These are phyloP conservation scores for Ogataea paraovalis DNA, from an alignment of 805 yeast species.

Conservation along the genomic window DNA sequence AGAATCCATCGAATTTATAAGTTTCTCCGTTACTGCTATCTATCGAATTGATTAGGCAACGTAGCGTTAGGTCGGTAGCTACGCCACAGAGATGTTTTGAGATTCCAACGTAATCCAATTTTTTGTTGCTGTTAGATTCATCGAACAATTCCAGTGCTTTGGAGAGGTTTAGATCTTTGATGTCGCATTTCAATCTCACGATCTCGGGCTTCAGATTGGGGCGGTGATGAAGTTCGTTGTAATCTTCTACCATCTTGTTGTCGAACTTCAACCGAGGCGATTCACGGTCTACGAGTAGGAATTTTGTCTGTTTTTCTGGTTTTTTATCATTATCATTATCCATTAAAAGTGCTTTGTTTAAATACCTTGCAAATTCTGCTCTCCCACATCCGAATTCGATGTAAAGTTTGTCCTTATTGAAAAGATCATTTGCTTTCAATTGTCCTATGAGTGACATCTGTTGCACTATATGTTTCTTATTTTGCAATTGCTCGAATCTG, in stretches of 20 bases:
- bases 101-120: conserved; percentile 45
- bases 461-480: conserved; percentile 75
- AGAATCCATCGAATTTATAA: conserved; percentile 43
- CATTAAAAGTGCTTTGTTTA: conserved; percentile 34
- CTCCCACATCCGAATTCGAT: conserved; percentile 91
- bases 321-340: conserved; percentile 5
- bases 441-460: conserved; percentile 79
- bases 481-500: conserved; percentile 47
- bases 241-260: conserved; percentile 48
- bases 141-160: conserved; percentile 35
- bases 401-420: conserved; percentile 36
- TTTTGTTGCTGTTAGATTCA: background rate
- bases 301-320: conserved; percentile 23
- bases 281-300: conserved; percentile 70
- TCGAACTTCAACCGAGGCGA: conserved; percentile 78
- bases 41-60: conserved; percentile 44
- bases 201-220: conserved; percentile 3
- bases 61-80: conserved; percentile 82
- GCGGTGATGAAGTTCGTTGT: too few relatives aligned
- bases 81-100: conserved; percentile 93
- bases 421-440: conserved; percentile 39
- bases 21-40: conserved; percentile 7
- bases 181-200: conserved; percentile 65
- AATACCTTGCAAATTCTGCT: conserved; percentile 73
- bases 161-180: conserved; percentile 65